Base-by-base conservation (phyloP, 768 basidiomycete species). In the Gloeopeniophorella convolvens region DNA sequence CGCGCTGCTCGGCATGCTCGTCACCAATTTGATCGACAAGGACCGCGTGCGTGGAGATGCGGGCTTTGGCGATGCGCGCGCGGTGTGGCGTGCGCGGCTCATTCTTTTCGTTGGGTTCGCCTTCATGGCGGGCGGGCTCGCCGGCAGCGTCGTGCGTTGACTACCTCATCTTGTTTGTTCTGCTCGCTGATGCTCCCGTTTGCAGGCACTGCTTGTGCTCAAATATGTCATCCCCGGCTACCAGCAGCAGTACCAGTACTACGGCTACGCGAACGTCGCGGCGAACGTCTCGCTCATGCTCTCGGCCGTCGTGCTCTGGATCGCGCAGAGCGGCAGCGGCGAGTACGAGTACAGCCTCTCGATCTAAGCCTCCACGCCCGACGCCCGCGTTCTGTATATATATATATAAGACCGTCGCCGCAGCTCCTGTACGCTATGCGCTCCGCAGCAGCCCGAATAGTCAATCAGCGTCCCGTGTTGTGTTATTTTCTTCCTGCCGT, bases 71-170 rank as follows among this genome's bases (percentile, higher is more conserved):
- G 88, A 92, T 60, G 74, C 89, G 0, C 72, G 82, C 1, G 86
- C 90, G 3, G 91, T 96, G 13, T 96, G 92, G 91, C 74, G 89
- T 55, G 95, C 95, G 5, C 72, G 94, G 26, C 68, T 96, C 57
- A 81, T 95, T 62, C 66, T 98, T 54, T 99, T 99, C 67, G 77
- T 97, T 51, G 95, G 95, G 1, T 96, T 99, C 61, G 93, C 95
- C 1, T 66, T 98, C 39, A 93, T 99, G 92, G 96, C 96, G 2
- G 95, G 96, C 7, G 96, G 96, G 0, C 65, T 98, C 37, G 96
- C 95, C n/a, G 96, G 95, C 42, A 94, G 92, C 62, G 80, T 96
- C 64, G 94, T 97, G 62, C 60, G 93, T 80, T 12, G n/a, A n/a
- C n/a, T n/a, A 28, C 20, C 45, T 44, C 36, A 5, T 23, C 20